Percentiles rank a stretch among this genome's conserved stretches.
Evolutionary conservation across 2,329 filamentous ascomycete species (phyloP).

Genomic region (Fusarium penzigii): DNA sequence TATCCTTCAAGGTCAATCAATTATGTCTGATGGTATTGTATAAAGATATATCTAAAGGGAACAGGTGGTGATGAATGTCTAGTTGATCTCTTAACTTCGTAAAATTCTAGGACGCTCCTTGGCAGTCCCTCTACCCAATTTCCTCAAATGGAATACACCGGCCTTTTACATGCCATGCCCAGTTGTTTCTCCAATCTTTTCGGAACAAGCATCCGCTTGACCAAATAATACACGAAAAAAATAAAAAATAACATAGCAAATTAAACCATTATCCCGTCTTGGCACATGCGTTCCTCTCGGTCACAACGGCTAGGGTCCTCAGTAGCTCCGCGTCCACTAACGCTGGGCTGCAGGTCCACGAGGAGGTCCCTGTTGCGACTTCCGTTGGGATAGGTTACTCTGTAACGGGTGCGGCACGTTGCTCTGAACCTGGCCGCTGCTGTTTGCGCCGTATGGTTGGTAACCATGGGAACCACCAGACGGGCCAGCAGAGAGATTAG

Average conservation of each 20-base stretch:
- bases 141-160: slow-evolving; percentile 22
- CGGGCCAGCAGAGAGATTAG: slow-evolving; percentile 25
- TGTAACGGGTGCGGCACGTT: slow-evolving; percentile 25
- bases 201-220: background rate
- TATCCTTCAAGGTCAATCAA: background rate
- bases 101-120: slow-evolving; percentile 20
- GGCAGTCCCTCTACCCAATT: slow-evolving; percentile 13
- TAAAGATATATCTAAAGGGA: background rate
- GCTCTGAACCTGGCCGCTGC: slow-evolving; percentile 15
- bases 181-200: slow-evolving; percentile 4
- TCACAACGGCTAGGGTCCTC: slow-evolving; percentile 11
- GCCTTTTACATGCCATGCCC: slow-evolving; percentile 10
- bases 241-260: slow-evolving; percentile 14
- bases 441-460: slow-evolving; percentile 20
- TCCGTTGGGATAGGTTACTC: slow-evolving; percentile 12
- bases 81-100: slow-evolving; percentile 29
- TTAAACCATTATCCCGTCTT: slow-evolving; percentile 6
- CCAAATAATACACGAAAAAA: background rate
- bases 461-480: slow-evolving; percentile 24
- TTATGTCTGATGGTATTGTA: background rate
- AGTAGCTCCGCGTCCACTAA: slow-evolving; percentile 23
- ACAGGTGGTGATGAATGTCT: slow-evolving; percentile 27
- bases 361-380: slow-evolving; percentile 16
- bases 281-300: slow-evolving; percentile 13
- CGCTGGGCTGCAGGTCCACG: slow-evolving; percentile 27